A percentile compares a stretch with the other conserved stretches of the same genome.
Evolutionary conservation across 768 basidiomycete genomes (phyloP).

Genomic region (Mycena latifolia): DNA sequence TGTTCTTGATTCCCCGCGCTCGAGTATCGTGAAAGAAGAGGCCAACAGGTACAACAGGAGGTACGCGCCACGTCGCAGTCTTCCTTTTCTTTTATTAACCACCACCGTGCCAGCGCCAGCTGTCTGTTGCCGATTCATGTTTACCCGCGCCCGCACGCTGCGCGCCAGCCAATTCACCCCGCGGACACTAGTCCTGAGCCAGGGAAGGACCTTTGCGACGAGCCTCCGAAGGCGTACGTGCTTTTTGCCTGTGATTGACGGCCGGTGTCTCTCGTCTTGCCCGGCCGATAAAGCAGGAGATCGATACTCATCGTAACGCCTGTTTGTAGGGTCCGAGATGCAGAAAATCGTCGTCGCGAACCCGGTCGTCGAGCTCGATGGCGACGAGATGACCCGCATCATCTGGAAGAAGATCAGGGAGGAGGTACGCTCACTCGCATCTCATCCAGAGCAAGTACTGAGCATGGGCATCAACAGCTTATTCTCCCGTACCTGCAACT

Average conservation of each 20-base stretch:
- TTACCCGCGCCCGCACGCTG: conserved; percentile 25
- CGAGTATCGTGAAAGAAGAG: conserved; percentile 4
- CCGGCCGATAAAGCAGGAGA: no score
- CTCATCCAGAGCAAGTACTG: no score
- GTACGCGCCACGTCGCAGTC: conserved; percentile 19
- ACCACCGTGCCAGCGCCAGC: conserved; percentile 17
- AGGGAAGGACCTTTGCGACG: conserved; percentile 23
- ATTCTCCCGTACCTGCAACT: conserved; percentile 95
- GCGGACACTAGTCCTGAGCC: not conserved
- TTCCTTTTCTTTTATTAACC: conserved; percentile 7
- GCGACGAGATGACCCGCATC: conserved; percentile 99
- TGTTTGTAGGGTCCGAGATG: conserved; percentile 40
- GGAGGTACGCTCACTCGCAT: conserved; percentile 68
- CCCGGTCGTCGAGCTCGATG: conserved; percentile 95
- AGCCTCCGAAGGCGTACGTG: conserved; percentile 25
- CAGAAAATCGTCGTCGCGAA: conserved; percentile 85
- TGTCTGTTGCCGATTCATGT: conserved; percentile 10
- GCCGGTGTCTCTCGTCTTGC: conserved; percentile 7
- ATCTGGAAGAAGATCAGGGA: conserved; percentile 99
- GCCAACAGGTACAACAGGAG: not conserved
- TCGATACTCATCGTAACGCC: no score
- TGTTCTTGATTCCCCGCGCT: not conserved
- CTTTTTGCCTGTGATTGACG: conserved; percentile 8
- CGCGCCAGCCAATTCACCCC: conserved; percentile 17
- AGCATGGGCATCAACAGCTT: conserved; percentile 64